Conservation (phyloP, 768 basidiomycete genomes). For the Russula ochroleuca region DNA sequence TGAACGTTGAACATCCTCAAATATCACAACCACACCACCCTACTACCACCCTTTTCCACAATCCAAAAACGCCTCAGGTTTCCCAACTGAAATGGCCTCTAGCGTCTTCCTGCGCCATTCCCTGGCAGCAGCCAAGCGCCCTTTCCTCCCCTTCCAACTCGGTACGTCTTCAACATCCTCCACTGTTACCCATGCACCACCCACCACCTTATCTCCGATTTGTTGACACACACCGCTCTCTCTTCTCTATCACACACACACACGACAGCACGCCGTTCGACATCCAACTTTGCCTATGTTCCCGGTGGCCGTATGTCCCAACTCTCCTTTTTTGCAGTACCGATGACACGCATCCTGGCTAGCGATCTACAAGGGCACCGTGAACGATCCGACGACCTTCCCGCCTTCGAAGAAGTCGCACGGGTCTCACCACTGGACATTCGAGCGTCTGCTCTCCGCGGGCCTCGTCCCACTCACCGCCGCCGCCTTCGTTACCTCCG, state of each 20-base stretch:
- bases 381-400: conserved; percentile 92
- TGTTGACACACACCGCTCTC: not conserved
- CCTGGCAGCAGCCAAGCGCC: not conserved
- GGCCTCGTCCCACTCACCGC: conserved; percentile 62
- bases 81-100: too few species aligned
- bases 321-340: too few species aligned
- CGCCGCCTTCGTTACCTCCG: conserved; percentile 78
- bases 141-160: not conserved
- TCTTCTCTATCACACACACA: not conserved
- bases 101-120: too few species aligned
- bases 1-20: too few species aligned
- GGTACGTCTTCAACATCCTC: too few species aligned
- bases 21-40: too few species aligned
- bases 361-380: conserved; percentile 88
- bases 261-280: conserved; percentile 18
- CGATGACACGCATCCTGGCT: not conserved
- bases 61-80: too few species aligned
- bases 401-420: conserved; percentile 75
- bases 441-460: conserved; percentile 89
- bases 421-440: conserved; percentile 90
- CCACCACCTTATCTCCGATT: too few species aligned
- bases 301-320: conserved; percentile 64
- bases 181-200: too few species aligned
- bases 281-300: conserved; percentile 42
- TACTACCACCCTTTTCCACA: too few species aligned